Conservation (phyloP, 352 stramenopile genomes). For the Blastocystis sp. region DNA sequence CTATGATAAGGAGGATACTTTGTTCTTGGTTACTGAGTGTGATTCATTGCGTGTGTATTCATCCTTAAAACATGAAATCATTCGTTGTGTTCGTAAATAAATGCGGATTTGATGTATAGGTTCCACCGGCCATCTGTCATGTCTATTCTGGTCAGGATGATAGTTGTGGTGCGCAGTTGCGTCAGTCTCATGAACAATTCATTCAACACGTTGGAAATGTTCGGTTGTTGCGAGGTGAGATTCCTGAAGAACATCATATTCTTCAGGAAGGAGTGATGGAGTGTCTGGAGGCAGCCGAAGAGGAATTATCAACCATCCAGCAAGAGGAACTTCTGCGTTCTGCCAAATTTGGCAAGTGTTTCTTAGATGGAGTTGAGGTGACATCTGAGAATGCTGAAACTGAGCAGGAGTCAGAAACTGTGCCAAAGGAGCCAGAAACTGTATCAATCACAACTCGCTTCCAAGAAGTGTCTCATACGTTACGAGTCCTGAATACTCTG, state of each 20-base stretch:
- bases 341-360: constrained; percentile 63
- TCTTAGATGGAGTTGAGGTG: constrained; percentile 43
- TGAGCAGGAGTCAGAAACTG: not conserved
- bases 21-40: constrained; percentile 63
- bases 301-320: constrained; percentile 51
- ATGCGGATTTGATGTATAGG: not conserved
- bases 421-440: not conserved
- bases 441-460: not conserved
- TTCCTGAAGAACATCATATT: not conserved
- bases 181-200: constrained; percentile 10
- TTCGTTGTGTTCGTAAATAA: constrained; percentile 25
- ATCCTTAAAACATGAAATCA: constrained; percentile 60
- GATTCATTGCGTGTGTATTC: constrained; percentile 64
- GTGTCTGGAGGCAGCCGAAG: constrained; percentile 57
- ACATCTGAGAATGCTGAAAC: not conserved
- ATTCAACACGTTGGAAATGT: not conserved
- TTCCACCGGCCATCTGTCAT: constrained; percentile 8
- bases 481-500: constrained; percentile 64
- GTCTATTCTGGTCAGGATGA: not conserved
- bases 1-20: constrained; percentile 62
- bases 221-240: not conserved
- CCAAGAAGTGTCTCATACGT: constrained; percentile 25
- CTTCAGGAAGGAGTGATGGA: constrained; percentile 54
- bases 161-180: not conserved
- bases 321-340: constrained; percentile 57